Evolutionary conservation across 805 yeast species (phyloP).

Genomic region (Wickerhamiella shivajii): DNA sequence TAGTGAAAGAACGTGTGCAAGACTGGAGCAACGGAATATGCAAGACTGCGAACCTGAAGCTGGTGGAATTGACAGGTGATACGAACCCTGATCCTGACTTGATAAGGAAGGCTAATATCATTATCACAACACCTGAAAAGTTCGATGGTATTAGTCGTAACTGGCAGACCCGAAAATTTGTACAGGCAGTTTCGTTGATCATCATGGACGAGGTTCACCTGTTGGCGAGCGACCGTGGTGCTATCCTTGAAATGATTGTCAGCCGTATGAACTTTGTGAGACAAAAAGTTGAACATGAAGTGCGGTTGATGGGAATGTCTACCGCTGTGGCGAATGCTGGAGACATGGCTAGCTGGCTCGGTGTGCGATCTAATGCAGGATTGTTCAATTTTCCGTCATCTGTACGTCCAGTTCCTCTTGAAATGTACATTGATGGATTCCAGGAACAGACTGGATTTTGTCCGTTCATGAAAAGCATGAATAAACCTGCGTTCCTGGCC

Average conservation of each 20-base stretch:
- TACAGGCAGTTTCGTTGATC: slow-evolving; percentile 57
- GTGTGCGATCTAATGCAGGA: slow-evolving; percentile 41
- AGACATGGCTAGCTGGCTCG: slow-evolving; percentile 77
- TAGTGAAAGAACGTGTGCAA: slow-evolving; percentile 69
- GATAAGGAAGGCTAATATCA: slow-evolving; percentile 54
- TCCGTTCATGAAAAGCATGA: slow-evolving; percentile 77
- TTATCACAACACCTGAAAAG: slow-evolving; percentile 75
- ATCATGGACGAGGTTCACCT: slow-evolving; percentile 80
- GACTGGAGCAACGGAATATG: slow-evolving; percentile 44
- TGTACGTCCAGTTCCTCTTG: slow-evolving; percentile 73
- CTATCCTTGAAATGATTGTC: slow-evolving; percentile 79
- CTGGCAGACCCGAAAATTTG: slow-evolving; percentile 69
- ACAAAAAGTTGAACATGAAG: slow-evolving; percentile 42
- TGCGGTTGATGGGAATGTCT: slow-evolving; percentile 61
- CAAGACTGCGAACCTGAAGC: slow-evolving; percentile 22
- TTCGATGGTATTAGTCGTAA: slow-evolving; percentile 79
- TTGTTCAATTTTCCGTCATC: slow-evolving; percentile 68
- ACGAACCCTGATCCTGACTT: slow-evolving; percentile 58
- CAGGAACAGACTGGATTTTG: slow-evolving; percentile 71
- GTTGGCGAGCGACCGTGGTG: slow-evolving; percentile 75
- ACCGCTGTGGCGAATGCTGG: slow-evolving; percentile 78
- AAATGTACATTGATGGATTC: slow-evolving; percentile 78
- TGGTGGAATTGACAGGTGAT: slow-evolving; percentile 75
- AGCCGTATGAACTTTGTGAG: slow-evolving; percentile 67
- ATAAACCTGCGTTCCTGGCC: slow-evolving; percentile 82